These are phyloP conservation scores for Leccinum angustisporum DNA, from an alignment of 1,284 basidiomycete species.

Conservation along the genomic window DNA sequence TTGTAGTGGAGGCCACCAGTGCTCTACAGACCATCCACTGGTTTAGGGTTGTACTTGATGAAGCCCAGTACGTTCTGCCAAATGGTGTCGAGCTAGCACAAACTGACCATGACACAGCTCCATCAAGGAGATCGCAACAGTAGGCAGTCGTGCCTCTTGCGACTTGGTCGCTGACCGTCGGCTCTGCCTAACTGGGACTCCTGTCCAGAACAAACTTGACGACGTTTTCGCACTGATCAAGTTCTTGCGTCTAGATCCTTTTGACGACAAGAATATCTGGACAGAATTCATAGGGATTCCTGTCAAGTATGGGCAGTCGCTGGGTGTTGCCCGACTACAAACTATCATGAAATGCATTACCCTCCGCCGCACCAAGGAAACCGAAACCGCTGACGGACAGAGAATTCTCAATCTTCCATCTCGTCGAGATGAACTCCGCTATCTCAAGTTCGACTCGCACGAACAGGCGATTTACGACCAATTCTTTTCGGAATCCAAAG, in stretches of 20 bases:
- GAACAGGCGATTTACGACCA: conserved; percentile 88
- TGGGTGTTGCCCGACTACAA: conserved; percentile 92
- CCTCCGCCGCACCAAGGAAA: conserved; percentile 94
- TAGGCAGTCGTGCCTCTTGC: conserved; percentile 93
- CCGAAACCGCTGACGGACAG: conserved; percentile 77
- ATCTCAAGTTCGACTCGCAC: conserved; percentile 79
- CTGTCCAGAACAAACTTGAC: conserved; percentile 98
- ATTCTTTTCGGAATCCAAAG: conserved; percentile 86
- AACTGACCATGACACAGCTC: conserved; percentile 53
- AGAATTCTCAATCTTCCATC: conserved; percentile 87
- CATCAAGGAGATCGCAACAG: conserved; percentile 95
- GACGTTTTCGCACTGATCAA: conserved; percentile 97
- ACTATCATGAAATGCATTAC: conserved; percentile 97
- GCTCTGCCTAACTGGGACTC: conserved; percentile 94
- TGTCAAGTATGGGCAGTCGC: conserved; percentile 88
- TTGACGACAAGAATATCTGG: conserved; percentile 93
- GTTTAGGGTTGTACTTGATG: conserved; percentile 97
- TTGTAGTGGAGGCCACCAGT: conserved; percentile 65
- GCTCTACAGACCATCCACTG: conserved; percentile 95
- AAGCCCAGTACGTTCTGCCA: conserved; percentile 82
- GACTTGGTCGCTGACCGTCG: conserved; percentile 93
- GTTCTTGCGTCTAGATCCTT: conserved; percentile 89
- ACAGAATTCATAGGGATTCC: conserved; percentile 90
- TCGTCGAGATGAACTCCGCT: conserved; percentile 81
- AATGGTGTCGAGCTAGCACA: conserved; percentile 1